Base-by-base conservation (phyloP, 2,329 filamentous ascomycete genomes). In the Diaporthe sp. region DNA sequence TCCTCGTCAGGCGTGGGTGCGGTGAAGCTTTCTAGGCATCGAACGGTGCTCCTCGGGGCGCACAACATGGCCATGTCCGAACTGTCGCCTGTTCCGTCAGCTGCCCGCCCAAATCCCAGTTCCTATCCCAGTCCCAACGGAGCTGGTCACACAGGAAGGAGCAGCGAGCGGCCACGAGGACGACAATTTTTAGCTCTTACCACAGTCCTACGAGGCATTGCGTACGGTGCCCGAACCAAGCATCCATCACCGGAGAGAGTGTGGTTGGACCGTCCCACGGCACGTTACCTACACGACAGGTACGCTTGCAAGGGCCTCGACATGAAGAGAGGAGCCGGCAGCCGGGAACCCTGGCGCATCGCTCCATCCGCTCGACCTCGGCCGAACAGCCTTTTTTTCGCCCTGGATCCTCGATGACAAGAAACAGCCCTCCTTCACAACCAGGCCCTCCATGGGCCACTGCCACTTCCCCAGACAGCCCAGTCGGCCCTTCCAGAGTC, bases 11-110 rank as follows among this genome's bases (percentile, higher is more conserved):
- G 51, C 37, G 68, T 71, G 65, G 39, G 51, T 28, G 42, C 51
- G 39, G 39, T 67, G 42, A 47, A 74, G 65, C 72, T 57, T 74
- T 74, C 72, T 74, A n/a, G 65, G 65, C 65, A 53, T 68, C 65
- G 53, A 68, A 74, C 72, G 55, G 37, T 67, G n/a, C 17, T 61
- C 10, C 28, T 60, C 28, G 55, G 55, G 55, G 70, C 55, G 22
- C 44, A 47, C 55, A 55, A 61, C 60, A 67, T 44, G 55, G 39
- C 49, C 49, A 49, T 51, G 34, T 53, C 37, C 37, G 28, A n/a
- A 28, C n/a, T 60, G 42, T 74, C 72, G 42, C 72, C 72, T 74
- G 72, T 74, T 51, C 31, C 12, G 28, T 74, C 61, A 71, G 72
- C 63, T 70, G 72, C 47, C 44, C 17, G 58, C n/a, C 17, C 63